Evolutionary conservation across 2,329 filamentous ascomycete species (phyloP), one percentile per base, ranked within the genome.

Genomic region (Hirsutella thompsonii): DNA sequence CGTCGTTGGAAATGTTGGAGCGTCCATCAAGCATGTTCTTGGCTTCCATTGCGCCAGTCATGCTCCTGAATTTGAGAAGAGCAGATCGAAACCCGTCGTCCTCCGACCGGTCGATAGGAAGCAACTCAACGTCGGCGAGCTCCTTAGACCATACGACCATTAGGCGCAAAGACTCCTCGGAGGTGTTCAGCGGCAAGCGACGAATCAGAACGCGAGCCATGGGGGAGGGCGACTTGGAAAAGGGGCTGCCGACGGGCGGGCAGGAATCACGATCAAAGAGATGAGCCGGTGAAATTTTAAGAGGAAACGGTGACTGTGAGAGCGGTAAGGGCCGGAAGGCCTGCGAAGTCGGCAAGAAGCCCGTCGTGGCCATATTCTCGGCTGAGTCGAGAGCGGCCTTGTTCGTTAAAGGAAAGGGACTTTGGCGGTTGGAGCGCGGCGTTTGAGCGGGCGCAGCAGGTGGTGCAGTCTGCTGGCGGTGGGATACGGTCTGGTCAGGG

Each of bases 71-170:
- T 44, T 58, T 65, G 41, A 78, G 52, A 26, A 77, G 50, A 20
- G 74, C 75, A 1, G 70, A 69, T 38, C 64, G 63, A 46, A 68
- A 72, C 19, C 66, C 66, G 3, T 59, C 50, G 46, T 78, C 72
- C 29, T 68, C 62, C 5, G 69, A 68, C 42, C 64, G 59, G 20
- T 76, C 67, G 20, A 60, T 46, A 1, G 70, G 60, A 4, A 78
- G 56, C 20, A 79, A 57, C 47, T 76, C 66, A 16, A 72, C 62
- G 36, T 66, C 62, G 30, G 66, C 53, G 11, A 76, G 58, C 30
- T 78, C 73, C 48, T 77, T 66, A 39, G 71, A 74, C 58, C 73
- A 78, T 34, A 76, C 62, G 28, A 75, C 62, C 73, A 79, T 78
- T 23, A 74, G 56, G 37, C 68, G 63, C 39, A 80, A 51, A 20